phyloP scores from a whole-genome alignment of 331 rosid species.

The Rhamnella rubrinervis region DNA sequence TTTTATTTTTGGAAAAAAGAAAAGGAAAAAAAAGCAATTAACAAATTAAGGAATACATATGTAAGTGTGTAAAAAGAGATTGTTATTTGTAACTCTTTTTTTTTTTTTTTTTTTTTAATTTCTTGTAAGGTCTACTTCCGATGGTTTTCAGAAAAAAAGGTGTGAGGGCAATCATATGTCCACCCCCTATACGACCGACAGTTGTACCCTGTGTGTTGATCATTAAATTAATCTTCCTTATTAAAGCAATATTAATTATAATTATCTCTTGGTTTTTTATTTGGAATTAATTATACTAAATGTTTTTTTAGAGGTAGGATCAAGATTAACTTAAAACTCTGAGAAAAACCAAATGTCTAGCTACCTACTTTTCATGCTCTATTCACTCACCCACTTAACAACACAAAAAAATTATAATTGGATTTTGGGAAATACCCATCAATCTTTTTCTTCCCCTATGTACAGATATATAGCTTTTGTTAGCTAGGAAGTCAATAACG shows the following conservation, averaged over 20 bases:
- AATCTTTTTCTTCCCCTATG: too few species aligned
- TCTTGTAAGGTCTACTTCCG: constrained; percentile 40
- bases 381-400: too few species aligned
- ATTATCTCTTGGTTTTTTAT: constrained; percentile 10
- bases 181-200: constrained; percentile 70
- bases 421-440: too few species aligned
- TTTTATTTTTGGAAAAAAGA: background rate
- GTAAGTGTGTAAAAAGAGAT: constrained; percentile 71
- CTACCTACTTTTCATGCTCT: too few species aligned
- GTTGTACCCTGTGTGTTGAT: constrained; percentile 45
- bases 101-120: constrained; percentile 20
- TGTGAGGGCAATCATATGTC: constrained; percentile 69
- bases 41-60: constrained; percentile 39
- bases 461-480: too few species aligned
- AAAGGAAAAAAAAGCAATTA: too few species aligned
- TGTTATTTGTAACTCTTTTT: constrained; percentile 37
- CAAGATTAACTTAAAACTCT: too few species aligned
- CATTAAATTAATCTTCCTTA: constrained; percentile 18
- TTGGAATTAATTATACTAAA: background rate
- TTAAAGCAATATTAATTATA: constrained; percentile 16
- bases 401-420: too few species aligned
- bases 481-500: constrained; percentile 2
- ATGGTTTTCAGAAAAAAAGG: constrained; percentile 52
- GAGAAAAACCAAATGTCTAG: too few species aligned
- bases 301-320: too few species aligned